Conservation (phyloP, 2,329 filamentous ascomycete genomes). For the Aspergillus hortae region DNA sequence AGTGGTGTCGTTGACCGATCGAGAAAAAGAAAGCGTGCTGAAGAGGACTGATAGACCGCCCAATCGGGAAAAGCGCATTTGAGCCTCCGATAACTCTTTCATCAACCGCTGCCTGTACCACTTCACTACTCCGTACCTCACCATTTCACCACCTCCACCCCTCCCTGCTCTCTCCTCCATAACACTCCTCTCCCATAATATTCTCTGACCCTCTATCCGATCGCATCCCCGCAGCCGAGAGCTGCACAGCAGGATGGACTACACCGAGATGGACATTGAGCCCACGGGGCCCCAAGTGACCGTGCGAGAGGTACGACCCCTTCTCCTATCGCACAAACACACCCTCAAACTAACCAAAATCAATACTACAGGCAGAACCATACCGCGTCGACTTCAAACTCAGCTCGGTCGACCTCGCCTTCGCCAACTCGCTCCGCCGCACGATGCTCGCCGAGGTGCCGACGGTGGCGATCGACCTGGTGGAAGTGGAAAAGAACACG, state of each 20-base stretch:
- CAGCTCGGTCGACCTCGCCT: slow-evolving; percentile 80
- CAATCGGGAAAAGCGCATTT: slow-evolving; percentile 20
- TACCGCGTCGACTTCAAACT: slow-evolving; percentile 89
- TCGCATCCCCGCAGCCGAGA: slow-evolving; percentile 15
- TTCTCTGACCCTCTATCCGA: background rate
- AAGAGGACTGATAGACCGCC: slow-evolving; percentile 7
- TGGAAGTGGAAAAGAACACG: slow-evolving; percentile 88
- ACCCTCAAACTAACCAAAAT: background rate
- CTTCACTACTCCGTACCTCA: background rate
- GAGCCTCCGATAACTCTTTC: slow-evolving; percentile 6
- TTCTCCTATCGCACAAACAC: background rate
- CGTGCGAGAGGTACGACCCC: slow-evolving; percentile 40
- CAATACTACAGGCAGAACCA: slow-evolving; percentile 61
- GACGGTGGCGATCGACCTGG: slow-evolving; percentile 89
- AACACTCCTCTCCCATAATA: background rate
- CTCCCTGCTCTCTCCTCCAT: background rate
- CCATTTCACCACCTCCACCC: background rate
- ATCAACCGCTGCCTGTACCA: background rate
- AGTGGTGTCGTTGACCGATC: background rate
- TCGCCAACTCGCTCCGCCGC: slow-evolving; percentile 89
- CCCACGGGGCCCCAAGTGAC: slow-evolving; percentile 47
- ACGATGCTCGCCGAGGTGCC: slow-evolving; percentile 91
- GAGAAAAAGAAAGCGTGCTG: background rate
- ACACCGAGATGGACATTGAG: slow-evolving; percentile 46
- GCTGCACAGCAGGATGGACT: slow-evolving; percentile 35